Evolutionary conservation across 2,329 filamentous ascomycete genomes (phyloP).

Genomic region (Daldinia sp.): DNA sequence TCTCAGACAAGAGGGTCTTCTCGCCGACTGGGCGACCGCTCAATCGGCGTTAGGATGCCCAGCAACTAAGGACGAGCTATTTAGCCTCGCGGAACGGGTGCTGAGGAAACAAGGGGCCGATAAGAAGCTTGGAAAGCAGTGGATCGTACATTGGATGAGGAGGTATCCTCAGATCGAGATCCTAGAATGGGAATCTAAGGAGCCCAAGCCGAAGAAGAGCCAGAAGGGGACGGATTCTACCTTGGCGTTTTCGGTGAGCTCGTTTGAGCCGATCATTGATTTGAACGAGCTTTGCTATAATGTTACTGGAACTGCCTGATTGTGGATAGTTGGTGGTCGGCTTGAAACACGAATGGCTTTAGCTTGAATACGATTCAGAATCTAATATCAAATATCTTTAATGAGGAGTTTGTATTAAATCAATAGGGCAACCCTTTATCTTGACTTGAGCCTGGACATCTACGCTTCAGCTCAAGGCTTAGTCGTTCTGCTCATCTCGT

Average conservation of each 20-base stretch:
- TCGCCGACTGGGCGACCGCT: slow-evolving; percentile 47
- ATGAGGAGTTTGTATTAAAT: neutral
- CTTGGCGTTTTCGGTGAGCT: slow-evolving; percentile 6
- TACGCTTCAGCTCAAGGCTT: neutral
- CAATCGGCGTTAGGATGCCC: slow-evolving; percentile 45
- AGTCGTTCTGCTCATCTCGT: neutral
- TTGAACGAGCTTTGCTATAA: slow-evolving; percentile 13
- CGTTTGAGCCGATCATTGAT: slow-evolving; percentile 21
- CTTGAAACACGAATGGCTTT: neutral
- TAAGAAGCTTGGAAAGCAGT: slow-evolving; percentile 46
- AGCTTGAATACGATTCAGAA: neutral
- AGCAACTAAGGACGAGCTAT: slow-evolving; percentile 46
- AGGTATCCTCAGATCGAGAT: slow-evolving; percentile 43
- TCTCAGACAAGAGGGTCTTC: slow-evolving; percentile 44
- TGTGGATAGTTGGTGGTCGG: neutral
- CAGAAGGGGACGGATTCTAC: neutral
- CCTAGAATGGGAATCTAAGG: slow-evolving; percentile 39
- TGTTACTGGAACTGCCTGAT: neutral
- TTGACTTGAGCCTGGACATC: neutral
- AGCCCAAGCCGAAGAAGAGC: slow-evolving; percentile 17
- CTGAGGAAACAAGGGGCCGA: slow-evolving; percentile 37
- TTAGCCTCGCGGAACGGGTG: slow-evolving; percentile 42
- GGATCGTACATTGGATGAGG: slow-evolving; percentile 48
- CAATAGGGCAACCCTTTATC: neutral
- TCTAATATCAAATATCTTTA: neutral